Evolutionary conservation across 805 yeast genomes (phyloP), one percentile per base, ranked within the genome.

Genomic region (Cephaloascus albidus): DNA sequence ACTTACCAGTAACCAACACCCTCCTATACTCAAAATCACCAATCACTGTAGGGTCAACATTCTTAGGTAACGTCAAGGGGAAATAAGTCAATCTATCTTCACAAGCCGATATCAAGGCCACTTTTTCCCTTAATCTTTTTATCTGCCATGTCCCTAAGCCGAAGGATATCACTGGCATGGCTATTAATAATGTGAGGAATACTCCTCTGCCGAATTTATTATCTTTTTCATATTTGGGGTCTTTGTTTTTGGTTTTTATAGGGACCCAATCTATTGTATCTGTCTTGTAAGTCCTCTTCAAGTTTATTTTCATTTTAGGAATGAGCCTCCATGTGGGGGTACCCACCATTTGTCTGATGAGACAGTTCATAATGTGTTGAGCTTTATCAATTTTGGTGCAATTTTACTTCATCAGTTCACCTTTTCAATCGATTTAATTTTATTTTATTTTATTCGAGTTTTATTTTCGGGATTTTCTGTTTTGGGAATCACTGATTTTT

Each of bases 121-220:
- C 83, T 57, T 93, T 93, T 98, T 98, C 93, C 43, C 75, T 69
- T 37, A 93, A 63, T 46, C 98, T 70, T 49, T 76, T 68, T 36
- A 85, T 78, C 63, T 93, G 98, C 98, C 98, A 93, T 40, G 88
- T 74, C 2, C 97, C 98, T 35, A 93, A 63, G 36, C 79, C 81
- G 55, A 90, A 85, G 10, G 96, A 77, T 2, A 88, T 70, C 1
- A 88, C 69, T 0, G 98, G 98, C 81, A 94, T 90, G 17, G 90
- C 75, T 44, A 62, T 18, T 58, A 69, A 52, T 10, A 67, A 42
- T 0, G 66, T 58, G 20, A 67, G 42, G n/a, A 61, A 59, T 19
- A 65, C 52, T 16, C 43, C 52, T 49, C 44, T 55, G 40, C 54
- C 50, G 53, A 49, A 39, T 63, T 66, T 43, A 48, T 60, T 44